These are phyloP conservation scores for Trypanosomatidae sp. DNA, from an alignment of 208 protist species.

Conservation along the genomic window DNA sequence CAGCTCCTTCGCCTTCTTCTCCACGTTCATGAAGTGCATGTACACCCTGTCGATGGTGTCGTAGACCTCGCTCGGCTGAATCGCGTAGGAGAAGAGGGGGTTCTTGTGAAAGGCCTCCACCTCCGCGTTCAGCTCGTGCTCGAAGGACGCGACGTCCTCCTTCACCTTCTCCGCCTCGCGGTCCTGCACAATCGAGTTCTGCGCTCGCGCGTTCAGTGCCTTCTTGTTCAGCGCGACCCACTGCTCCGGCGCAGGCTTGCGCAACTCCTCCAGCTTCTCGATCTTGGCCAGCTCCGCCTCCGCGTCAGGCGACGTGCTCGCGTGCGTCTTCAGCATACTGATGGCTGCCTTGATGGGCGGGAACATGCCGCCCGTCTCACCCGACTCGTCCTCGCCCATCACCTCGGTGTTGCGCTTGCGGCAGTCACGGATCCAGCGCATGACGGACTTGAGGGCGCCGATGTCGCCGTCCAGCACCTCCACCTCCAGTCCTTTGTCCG, in stretches of 20 bases:
- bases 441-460: slow-evolving; percentile 90
- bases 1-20: slow-evolving; percentile 86
- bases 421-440: slow-evolving; percentile 93
- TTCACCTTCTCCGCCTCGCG: slow-evolving; percentile 93
- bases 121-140: slow-evolving; percentile 70
- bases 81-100: slow-evolving; percentile 85
- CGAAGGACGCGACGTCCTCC: slow-evolving; percentile 79
- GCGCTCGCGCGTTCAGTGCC: slow-evolving; percentile 91
- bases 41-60: slow-evolving; percentile 83
- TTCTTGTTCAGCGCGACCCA: slow-evolving; percentile 93
- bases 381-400: slow-evolving; percentile 82
- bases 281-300: slow-evolving; percentile 87
- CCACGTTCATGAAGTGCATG: slow-evolving; percentile 79
- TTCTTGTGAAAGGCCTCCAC: slow-evolving; percentile 83
- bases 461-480: slow-evolving; percentile 91
- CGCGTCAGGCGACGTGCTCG: slow-evolving; percentile 69
- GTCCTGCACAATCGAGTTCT: slow-evolving; percentile 93
- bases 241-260: slow-evolving; percentile 91
- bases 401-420: slow-evolving; percentile 85
- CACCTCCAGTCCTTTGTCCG: slow-evolving; percentile 90
- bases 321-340: slow-evolving; percentile 91
- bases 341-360: slow-evolving; percentile 90
- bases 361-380: slow-evolving; percentile 90
- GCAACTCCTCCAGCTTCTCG: slow-evolving; percentile 89
- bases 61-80: slow-evolving; percentile 80